These are phyloP conservation scores for Chlamydomonas urium DNA, from an alignment of 139 green algal genomes.

Conservation along the genomic window DNA sequence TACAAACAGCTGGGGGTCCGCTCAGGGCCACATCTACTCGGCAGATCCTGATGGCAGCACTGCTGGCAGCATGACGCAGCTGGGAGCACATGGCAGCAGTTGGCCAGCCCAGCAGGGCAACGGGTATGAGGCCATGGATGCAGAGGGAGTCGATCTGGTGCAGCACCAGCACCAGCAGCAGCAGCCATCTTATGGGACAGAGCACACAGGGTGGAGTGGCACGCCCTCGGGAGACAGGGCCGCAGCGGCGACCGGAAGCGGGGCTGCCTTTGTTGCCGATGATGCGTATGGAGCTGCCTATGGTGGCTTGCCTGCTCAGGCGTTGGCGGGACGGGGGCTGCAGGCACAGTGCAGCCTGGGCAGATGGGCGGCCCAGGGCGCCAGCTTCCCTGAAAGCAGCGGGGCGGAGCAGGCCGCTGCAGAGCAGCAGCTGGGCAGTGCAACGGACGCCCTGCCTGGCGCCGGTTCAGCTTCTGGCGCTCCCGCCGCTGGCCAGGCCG, in stretches of 20 bases:
- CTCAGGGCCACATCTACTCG: neutral
- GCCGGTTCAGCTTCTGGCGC: neutral
- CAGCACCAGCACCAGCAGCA: conserved; percentile 8
- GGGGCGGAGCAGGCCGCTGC: too few species aligned
- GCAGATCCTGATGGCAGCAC: neutral
- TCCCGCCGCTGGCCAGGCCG: too few species aligned
- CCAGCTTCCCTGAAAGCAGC: too few species aligned
- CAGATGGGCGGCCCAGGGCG: neutral
- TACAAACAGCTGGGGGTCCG: neutral
- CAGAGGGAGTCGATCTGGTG: neutral
- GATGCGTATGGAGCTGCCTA: neutral
- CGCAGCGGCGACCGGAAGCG: neutral
- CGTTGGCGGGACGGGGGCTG: neutral
- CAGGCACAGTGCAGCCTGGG: neutral
- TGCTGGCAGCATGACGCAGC: neutral
- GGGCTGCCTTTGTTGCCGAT: too few species aligned
- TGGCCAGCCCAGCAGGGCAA: neutral
- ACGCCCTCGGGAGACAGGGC: neutral
- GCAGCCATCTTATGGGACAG: neutral
- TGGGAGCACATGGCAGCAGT: neutral
- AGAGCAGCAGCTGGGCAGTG: neutral
- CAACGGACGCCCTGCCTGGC: neutral
- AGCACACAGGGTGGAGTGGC: neutral
- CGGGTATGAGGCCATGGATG: neutral
- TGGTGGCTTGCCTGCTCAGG: neutral